Percentiles rank a stretch among this genome's conserved stretches.
phyloP scores from a whole-genome alignment of 2,329 filamentous ascomycete genomes.

The Cladophialophora carrionii region DNA sequence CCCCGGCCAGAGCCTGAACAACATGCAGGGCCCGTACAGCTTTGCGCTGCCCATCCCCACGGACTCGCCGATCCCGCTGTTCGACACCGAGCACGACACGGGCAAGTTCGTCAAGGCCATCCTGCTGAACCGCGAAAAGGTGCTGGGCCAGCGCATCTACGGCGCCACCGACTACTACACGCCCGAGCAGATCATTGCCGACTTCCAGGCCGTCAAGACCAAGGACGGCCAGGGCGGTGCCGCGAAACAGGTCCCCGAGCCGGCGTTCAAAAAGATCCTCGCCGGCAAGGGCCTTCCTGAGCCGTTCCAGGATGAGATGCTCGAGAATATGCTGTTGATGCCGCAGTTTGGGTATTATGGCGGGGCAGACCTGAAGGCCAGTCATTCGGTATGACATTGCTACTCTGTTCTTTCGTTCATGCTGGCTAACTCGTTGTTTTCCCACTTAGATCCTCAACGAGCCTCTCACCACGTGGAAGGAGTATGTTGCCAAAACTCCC shows the following conservation, averaged over 20 bases:
- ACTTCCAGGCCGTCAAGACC: conserved; percentile 45
- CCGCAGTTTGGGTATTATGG: conserved; percentile 58
- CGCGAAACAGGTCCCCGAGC: conserved; percentile 43
- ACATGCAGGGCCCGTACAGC: conserved; percentile 41
- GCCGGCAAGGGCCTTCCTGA: conserved; percentile 43
- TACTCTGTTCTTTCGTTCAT: no score
- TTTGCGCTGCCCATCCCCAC: conserved; percentile 38
- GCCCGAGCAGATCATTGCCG: conserved; percentile 46
- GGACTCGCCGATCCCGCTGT: conserved; percentile 46
- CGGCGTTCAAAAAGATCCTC: conserved; percentile 49
- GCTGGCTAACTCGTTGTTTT: background rate
- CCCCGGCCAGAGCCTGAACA: conserved; percentile 41
- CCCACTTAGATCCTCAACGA: conserved; percentile 6
- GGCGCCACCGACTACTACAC: conserved; percentile 49
- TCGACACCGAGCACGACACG: conserved; percentile 51
- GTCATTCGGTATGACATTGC: conserved; percentile 16
- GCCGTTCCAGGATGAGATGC: conserved; percentile 50
- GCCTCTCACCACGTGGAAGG: conserved; percentile 16
- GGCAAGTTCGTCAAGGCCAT: conserved; percentile 48
- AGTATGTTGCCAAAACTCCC: conserved; percentile 10
- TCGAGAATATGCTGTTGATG: conserved; percentile 58
- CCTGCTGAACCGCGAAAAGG: conserved; percentile 40
- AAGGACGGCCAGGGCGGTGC: conserved; percentile 41
- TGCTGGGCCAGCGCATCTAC: conserved; percentile 47
- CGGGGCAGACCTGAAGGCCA: conserved; percentile 41